Base-by-base conservation (phyloP, 139 green algal species). In the Chlorella vulgaris region DNA sequence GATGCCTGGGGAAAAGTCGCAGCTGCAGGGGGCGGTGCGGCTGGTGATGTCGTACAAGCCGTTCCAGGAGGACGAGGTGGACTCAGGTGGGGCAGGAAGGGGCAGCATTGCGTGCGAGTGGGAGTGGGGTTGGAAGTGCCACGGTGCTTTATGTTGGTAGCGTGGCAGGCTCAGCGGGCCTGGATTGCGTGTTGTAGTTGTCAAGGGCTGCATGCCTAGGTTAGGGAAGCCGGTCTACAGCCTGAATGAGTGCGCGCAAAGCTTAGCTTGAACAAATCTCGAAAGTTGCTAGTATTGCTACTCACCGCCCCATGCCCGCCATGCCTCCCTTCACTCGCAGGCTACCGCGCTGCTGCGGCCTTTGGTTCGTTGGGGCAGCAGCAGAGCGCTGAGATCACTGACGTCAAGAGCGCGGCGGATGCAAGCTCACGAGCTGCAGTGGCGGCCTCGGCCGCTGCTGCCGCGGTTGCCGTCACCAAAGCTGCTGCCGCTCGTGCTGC, bases 391-490 rank as follows among this genome's bases (percentile, higher is more conserved):
- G 55, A 53, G 26, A 80, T 80, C 55, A 80, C 74, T 91, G 94
- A 98, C 77, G 87, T 98, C 63, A 94, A 93, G 84, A 89, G 63
- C 7, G 93, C 93, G 2, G 94, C 94, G 26, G 92, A 95, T 67
- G 94, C 94, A 6, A 94, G 86, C 80, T 96, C 91, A n/a, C 89
- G 93, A 5, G 94, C 94, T 31, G 92, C 92, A 1, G 94, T 97
- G 10, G 94, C 93, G 3, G 93, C 94, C 36, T 95, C 91, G 26
- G 93, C 94, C 6, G 94, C 94, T 4, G 88, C 94, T 1, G 87
- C 86, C 5, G 94, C 94, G 0, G 93, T 97, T 31, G 94, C 94
- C 0, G 94, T 98, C 62, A 96, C 94, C 26, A 93, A 95, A 70
- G 94, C 92, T 21, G 94, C 93, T 4, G 93, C 94, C 26, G 94